Evolutionary conservation across 768 basidiomycete genomes (phyloP).

Genomic region (Panaeolus papilionaceus): DNA sequence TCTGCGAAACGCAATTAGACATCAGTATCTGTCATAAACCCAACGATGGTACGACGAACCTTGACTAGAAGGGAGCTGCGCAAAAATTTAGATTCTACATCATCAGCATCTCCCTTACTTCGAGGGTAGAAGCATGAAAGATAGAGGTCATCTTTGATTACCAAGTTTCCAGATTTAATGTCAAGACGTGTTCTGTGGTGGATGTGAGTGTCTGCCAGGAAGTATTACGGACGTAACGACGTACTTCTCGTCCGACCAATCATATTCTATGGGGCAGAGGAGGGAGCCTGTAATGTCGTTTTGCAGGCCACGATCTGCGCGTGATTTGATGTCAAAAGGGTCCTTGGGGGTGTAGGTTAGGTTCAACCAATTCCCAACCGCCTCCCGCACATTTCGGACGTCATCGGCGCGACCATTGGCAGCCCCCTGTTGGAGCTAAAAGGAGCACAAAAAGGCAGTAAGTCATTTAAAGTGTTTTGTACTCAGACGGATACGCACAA

Average conservation of each 20-base stretch:
- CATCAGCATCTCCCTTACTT: neutral
- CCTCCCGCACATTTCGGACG: constrained; percentile 25
- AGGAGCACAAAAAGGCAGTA: too few relatives aligned
- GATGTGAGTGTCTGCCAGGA: neutral
- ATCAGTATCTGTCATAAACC: neutral
- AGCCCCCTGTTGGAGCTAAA: constrained; percentile 33
- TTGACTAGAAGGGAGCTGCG: constrained; percentile 15
- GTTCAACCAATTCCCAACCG: constrained; percentile 32
- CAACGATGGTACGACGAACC: neutral
- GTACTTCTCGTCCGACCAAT: neutral
- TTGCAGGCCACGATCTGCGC: constrained; percentile 23
- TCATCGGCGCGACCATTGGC: constrained; percentile 33
- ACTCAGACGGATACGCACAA: too few relatives aligned
- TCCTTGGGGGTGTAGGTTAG: constrained; percentile 7
- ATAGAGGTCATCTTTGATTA: constrained; percentile 15
- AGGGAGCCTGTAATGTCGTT: constrained; percentile 35
- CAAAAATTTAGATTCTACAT: constrained; percentile 16
- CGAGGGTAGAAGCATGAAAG: constrained; percentile 15
- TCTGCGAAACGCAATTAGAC: constrained; percentile 11
- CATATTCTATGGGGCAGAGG: constrained; percentile 31
- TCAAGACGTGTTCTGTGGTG: constrained; percentile 15
- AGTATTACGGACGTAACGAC: neutral
- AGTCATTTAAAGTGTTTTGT: too few relatives aligned
- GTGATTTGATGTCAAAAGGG: constrained; percentile 16
- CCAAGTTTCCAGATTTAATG: constrained; percentile 7